Evolutionary conservation across 768 basidiomycete species (phyloP).

Genomic region (Peribolospora baueri): DNA sequence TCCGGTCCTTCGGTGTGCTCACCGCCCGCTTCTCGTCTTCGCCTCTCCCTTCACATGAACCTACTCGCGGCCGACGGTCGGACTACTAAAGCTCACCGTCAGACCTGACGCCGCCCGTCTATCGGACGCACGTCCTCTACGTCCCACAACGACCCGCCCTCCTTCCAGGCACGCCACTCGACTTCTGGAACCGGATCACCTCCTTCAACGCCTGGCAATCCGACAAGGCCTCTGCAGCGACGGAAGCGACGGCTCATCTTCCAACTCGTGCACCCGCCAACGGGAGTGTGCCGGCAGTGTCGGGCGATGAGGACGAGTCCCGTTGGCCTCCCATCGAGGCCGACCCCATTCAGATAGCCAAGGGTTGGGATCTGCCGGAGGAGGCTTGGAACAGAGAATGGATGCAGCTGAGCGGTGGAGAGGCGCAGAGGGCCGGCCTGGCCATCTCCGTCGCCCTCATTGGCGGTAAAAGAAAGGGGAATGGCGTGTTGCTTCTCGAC

Average conservation of each 20-base stretch:
- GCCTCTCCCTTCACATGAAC: background rate
- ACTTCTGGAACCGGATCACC: conserved; percentile 37
- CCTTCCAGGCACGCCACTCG: conserved; percentile 53
- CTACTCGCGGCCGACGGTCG: background rate
- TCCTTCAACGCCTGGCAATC: conserved; percentile 25
- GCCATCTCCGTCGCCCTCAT: conserved; percentile 43
- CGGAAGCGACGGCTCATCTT: conserved; percentile 4
- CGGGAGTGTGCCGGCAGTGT: conserved; percentile 2
- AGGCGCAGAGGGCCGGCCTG: conserved; percentile 57
- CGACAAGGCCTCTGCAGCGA: background rate
- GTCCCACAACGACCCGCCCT: conserved; percentile 71
- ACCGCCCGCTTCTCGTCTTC: conserved; percentile 19
- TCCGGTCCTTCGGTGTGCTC: conserved; percentile 23
- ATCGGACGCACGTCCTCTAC: conserved; percentile 56
- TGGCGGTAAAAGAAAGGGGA: conserved; percentile 23
- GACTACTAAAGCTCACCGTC: background rate
- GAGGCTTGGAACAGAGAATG: conserved; percentile 58
- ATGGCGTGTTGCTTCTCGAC: conserved; percentile 55
- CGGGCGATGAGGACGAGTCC: conserved; percentile 7
- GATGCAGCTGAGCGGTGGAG: conserved; percentile 61
- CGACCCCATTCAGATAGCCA: conserved; percentile 31
- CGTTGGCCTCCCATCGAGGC: conserved; percentile 13
- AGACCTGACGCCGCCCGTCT: conserved; percentile 37
- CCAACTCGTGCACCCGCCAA: no score
- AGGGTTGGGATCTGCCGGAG: conserved; percentile 39